phyloP scores from a whole-genome alignment of 805 yeast species.

The Clavispora fructus region DNA sequence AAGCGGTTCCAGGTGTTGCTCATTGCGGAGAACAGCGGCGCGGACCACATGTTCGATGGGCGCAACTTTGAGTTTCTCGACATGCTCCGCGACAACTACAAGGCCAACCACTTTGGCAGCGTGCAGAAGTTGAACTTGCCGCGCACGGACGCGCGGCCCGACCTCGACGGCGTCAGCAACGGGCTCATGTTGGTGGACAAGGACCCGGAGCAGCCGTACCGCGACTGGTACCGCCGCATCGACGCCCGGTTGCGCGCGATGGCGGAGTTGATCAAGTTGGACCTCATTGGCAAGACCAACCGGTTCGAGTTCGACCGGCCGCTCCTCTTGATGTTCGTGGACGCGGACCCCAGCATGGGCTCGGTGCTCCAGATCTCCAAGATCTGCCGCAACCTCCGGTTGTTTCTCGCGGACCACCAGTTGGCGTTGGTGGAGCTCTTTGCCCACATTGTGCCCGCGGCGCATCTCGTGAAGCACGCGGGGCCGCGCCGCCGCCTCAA shows the following conservation, averaged over 20 bases:
- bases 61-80: slow-evolving; percentile 34
- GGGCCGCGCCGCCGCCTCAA: slow-evolving; percentile 13
- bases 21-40: slow-evolving; percentile 26
- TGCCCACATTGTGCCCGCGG: slow-evolving; percentile 31
- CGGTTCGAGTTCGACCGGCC: slow-evolving; percentile 43
- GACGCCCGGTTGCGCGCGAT: slow-evolving; percentile 25
- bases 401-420: slow-evolving; percentile 31
- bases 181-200: slow-evolving; percentile 23
- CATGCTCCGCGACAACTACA: slow-evolving; percentile 39
- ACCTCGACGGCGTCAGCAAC: slow-evolving; percentile 24
- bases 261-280: slow-evolving; percentile 34
- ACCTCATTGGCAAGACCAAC: slow-evolving; percentile 36
- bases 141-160: slow-evolving; percentile 23
- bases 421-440: slow-evolving; percentile 35
- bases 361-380: slow-evolving; percentile 45
- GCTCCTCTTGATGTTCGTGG: slow-evolving; percentile 46
- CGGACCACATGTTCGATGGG: slow-evolving; percentile 19
- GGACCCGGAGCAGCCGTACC: slow-evolving; percentile 15
- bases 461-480: slow-evolving; percentile 18
- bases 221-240: slow-evolving; percentile 25
- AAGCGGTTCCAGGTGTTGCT: slow-evolving; percentile 52
- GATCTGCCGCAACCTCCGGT: slow-evolving; percentile 44
- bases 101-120: slow-evolving; percentile 45
- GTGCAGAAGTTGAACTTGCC: slow-evolving; percentile 28
- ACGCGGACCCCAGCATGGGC: slow-evolving; percentile 36